Evolutionary conservation across 148 eudicot genomes (phyloP), one percentile per base, ranked within the genome.

Genomic region (Silene conica): DNA sequence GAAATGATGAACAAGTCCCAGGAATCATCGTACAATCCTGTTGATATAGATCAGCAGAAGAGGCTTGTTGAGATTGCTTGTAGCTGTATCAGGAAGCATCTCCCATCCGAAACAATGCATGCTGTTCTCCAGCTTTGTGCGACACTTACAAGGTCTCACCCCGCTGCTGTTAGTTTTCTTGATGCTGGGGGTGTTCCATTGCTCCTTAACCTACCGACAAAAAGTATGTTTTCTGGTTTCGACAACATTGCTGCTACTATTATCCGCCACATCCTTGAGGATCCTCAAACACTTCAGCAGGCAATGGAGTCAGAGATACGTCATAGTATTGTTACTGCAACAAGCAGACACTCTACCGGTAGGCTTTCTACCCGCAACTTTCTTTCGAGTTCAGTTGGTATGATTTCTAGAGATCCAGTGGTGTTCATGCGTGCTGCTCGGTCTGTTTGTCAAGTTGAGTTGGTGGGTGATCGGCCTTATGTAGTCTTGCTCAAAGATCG

Each of bases 271-370:
- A 86, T 95, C 56, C 96, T 95, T 75, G 99, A 92, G 82, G 99
- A 96, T 87, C 92, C 99, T 38, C 96, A 89, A 66, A 96, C 99
- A 38, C 96, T 96, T 41, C 99, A 92, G 80, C 94, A 85, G 79
- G 99, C 97, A 8, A 96, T 96, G 99, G 99, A 96, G 80, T 84
- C 91, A 75, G 99, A 92, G 84, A 96, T 96, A 70, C 81, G 87
- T 74, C 99, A 92, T 79, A 92, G 87, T 79, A 78, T 95, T 78
- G 84, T 77, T 41, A 83, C 87, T 70, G 91, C 92, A 70, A 74
- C 87, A 63, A 92, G 86, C 72, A 82, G 99, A 79, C 97, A 90
- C 67, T 82, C 92, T 15, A 92, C 85, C 79, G 96, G 96, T 72
- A 87, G 97, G 81, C 88, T 96, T 76, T 83, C 91, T 20, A 85